Base-by-base conservation (phyloP, 208 protist species). In the Trypanosoma scelopori region DNA sequence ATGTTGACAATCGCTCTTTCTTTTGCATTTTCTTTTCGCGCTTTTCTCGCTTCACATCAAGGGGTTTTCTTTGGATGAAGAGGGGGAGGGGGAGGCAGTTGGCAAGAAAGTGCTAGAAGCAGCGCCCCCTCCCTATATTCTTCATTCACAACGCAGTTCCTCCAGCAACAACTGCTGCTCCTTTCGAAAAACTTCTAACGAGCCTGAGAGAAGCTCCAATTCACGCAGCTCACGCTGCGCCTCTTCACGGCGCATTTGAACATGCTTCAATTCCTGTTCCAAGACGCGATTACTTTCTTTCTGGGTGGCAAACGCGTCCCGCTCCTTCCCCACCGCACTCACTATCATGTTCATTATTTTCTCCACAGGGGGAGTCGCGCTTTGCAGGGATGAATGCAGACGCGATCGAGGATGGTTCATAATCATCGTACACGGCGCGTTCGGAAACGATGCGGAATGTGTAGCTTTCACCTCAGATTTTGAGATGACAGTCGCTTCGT, bases 271-370 rank as follows among this genome's bases (percentile, higher is more conserved):
- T 55, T 89, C 84, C 28, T 60, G 74, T 55, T 91, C 84, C 45
- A 93, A 71, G 16, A 84, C 76, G 11, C 78, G 71, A 56, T 91
- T 89, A 62, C 78, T 87, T 66, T 91, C 82, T 53, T 85, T 78
- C 64, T 83, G 76, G 9, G 80, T 66, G 5, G 74, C 41, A 63
- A 84, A 82, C 25, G 74, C 32, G 63, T 93, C 84, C 32, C 69
- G 59, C 49, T 91, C 82, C 23, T 73, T 55, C 41, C 84, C 76
- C 6, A 93, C 78, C 15, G 63, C 58, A 58, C 65, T 83, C 3
- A 76, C 59, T 30, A 91, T 86, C 63, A 85, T 81, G 22, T 69
- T 76, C 75, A 88, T 78, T 12, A 93, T 68, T 39, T 61, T 70
- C 30, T 80, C 74, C 11, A 69, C 57, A 1, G 76, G 53, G 37